Base-by-base conservation (phyloP, 2,329 filamentous ascomycete species). In the Tolypocladium nubicola region DNA sequence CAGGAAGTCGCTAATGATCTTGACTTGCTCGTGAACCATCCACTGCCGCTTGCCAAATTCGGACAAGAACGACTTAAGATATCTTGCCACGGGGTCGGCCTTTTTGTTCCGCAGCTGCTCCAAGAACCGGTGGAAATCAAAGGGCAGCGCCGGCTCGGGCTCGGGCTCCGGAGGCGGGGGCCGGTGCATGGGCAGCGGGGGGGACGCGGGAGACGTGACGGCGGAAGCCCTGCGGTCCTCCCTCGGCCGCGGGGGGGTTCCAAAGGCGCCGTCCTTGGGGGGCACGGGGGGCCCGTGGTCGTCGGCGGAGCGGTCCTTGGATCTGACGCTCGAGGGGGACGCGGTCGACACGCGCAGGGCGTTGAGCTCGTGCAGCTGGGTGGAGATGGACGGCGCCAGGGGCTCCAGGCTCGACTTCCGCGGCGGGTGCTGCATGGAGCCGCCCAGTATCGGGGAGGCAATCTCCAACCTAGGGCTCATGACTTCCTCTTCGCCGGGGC, bases 1-100 rank as follows among this genome's bases (percentile, higher is more conserved):
- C 53, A 99, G 77, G 64, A 99, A 99, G 70, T 99, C 95, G 63
- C 90, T 85, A 60, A 99, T 96, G 61, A 99, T 97, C 75, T 99
- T 99, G 69, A 97, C 94, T 71, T 99, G 94, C 74, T 99, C 94
- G 70, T 99, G 94, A 8, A 97, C 94, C 89, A 96, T 96, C 94
- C 94, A 99, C 72, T 97, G 94, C 64, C 92, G 90, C 76, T 97
- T 99, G 40, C 86, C 90, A 73, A 99, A 99, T 71, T 99, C 95
- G 53, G 85, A 85, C 37, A 99, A 76, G 66, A 99, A 99, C 0
- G 94, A 97, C 62, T 95, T 89, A 52, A 99, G 79, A 68, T 97
- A 99, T 62, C 93, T 88, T 6, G 95, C 95, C 2, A 99, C 93
- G 1, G 95, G 94, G 66, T 99, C 95, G n/a, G 94, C 95, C 58